Percentiles rank a stretch among this genome's conserved stretches.
Conservation (phyloP, 2,329 filamentous ascomycete species). For the Botrytis cinerea region DNA sequence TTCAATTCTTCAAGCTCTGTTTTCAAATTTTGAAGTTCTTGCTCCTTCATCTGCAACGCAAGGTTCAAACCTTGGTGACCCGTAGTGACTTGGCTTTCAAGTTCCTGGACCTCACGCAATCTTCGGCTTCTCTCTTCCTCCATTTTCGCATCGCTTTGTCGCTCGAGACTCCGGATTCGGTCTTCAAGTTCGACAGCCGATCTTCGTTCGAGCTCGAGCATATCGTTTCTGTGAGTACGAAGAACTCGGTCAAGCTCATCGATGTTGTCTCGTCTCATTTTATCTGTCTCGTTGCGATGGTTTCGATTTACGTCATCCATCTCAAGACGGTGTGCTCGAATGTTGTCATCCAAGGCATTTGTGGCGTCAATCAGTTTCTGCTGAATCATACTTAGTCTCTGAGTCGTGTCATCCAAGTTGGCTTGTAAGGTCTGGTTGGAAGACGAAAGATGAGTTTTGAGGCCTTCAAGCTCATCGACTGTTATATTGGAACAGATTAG, state of each 20-base stretch:
- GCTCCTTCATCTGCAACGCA: slow-evolving; percentile 49
- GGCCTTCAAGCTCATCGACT: slow-evolving; percentile 53
- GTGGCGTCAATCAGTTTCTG: slow-evolving; percentile 52
- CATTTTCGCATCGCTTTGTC: slow-evolving; percentile 50
- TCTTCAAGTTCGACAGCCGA: slow-evolving; percentile 51
- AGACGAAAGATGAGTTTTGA: slow-evolving; percentile 38
- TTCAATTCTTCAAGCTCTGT: slow-evolving; percentile 50
- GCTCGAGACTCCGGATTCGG: slow-evolving; percentile 39
- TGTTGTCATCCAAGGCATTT: slow-evolving; percentile 51
- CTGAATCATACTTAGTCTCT: slow-evolving; percentile 34
- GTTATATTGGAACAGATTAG: slow-evolving; percentile 24
- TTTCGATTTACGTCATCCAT: slow-evolving; percentile 56
- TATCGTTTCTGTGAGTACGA: slow-evolving; percentile 65
- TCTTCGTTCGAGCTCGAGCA: slow-evolving; percentile 64
- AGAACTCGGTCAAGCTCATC: slow-evolving; percentile 59
- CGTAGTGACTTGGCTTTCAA: slow-evolving; percentile 55
- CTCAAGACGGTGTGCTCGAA: slow-evolving; percentile 52
- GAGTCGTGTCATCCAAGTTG: slow-evolving; percentile 66
- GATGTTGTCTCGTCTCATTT: slow-evolving; percentile 51
- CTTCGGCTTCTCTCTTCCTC: slow-evolving; percentile 63
- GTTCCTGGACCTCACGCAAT: slow-evolving; percentile 64
- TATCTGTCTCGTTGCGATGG: slow-evolving; percentile 58
- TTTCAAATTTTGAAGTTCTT: slow-evolving; percentile 53
- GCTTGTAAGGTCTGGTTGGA: slow-evolving; percentile 58
- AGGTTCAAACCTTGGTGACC: slow-evolving; percentile 45